Base-by-base conservation (phyloP, 441 rosid genomes). In the Biscutella laevigata region DNA sequence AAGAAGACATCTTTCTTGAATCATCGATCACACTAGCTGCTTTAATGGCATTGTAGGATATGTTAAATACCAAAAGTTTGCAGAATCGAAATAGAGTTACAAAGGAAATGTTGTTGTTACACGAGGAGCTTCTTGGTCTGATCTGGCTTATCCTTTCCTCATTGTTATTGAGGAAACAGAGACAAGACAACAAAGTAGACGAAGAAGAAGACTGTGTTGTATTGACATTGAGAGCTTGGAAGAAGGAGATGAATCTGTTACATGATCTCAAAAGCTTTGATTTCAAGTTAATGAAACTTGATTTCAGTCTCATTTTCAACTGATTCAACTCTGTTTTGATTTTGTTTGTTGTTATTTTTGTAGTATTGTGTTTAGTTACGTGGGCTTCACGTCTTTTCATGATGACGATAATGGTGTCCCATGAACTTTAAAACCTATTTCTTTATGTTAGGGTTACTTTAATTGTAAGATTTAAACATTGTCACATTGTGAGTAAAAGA, bases 261-360 rank as follows among this genome's bases (percentile, higher is more conserved):
- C 70, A 71, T 49, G 78, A 76, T 3, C 11, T 68, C 33, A 77
- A 54, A 73, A 79, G 54, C 80, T 81, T 83, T 59, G 72, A 52
- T 72, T 66, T 74, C 19, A 81, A 72, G 74, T 75, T 64, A 71
- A 56, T 51, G 4, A 79, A 66, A 67, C 40, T 50, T 20, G 78
- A 61, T 59, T 77, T 79, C 66, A 72, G 30, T 72, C 67, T 74
- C 74, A 67, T 73, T 11, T 20, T 76, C 58, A 65, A 25, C 8
- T 4, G 8, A 32, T 48, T 38, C 54, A 62, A 56, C 53, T 16
- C 29, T 22, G 25, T n/a, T n/a, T n/a, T n/a, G n/a, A n/a, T n/a
- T 43, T 13, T 40, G 21, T n/a, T 25, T 4, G 22, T 13, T 24
- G 6, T 42, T 10, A 12, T 5, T 27, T 35, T 17, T 35, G 26